Conservation (phyloP, 352 stramenopile genomes). For the Globisporangium megalacanthum region DNA sequence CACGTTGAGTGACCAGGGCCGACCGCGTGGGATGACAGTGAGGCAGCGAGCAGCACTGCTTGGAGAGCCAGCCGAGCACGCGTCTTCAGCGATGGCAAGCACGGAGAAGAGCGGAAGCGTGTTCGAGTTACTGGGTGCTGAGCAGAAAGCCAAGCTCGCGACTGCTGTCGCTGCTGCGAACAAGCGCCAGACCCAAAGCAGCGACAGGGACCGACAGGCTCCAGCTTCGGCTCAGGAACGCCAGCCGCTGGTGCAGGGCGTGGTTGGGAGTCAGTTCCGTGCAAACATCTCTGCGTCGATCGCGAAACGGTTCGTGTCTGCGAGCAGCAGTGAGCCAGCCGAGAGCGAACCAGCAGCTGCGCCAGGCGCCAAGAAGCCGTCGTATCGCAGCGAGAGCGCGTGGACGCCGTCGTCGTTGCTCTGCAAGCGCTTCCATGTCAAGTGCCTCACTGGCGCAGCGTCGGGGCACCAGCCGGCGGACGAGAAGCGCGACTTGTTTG, state of each 20-base stretch:
- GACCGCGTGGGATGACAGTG: slow-evolving; percentile 36
- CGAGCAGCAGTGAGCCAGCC: slow-evolving; percentile 16
- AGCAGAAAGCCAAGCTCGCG: slow-evolving; percentile 44
- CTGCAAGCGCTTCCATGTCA: slow-evolving; percentile 81
- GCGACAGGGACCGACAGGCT: background rate
- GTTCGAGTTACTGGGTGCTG: slow-evolving; percentile 48
- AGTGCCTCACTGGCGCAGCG: slow-evolving; percentile 31
- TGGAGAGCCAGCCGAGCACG: slow-evolving; percentile 10
- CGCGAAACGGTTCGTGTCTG: slow-evolving; percentile 71
- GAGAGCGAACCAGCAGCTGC: background rate
- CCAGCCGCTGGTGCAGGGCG: slow-evolving; percentile 31
- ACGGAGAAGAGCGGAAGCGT: slow-evolving; percentile 25
- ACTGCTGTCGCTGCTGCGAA: slow-evolving; percentile 30
- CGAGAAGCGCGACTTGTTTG: slow-evolving; percentile 49
- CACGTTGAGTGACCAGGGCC: slow-evolving; percentile 29
- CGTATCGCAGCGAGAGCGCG: slow-evolving; percentile 35
- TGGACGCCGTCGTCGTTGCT: slow-evolving; percentile 70
- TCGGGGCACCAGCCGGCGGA: slow-evolving; percentile 14
- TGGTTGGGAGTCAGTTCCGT: slow-evolving; percentile 42
- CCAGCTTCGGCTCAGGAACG: slow-evolving; percentile 6
- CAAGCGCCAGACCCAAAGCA: background rate
- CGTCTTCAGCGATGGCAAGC: background rate
- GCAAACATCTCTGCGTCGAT: slow-evolving; percentile 79
- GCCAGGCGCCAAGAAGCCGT: slow-evolving; percentile 23
- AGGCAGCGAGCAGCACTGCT: slow-evolving; percentile 43